phyloP scores from a whole-genome alignment of 176 grass and related monocot genomes.

The Oryza meyeriana region DNA sequence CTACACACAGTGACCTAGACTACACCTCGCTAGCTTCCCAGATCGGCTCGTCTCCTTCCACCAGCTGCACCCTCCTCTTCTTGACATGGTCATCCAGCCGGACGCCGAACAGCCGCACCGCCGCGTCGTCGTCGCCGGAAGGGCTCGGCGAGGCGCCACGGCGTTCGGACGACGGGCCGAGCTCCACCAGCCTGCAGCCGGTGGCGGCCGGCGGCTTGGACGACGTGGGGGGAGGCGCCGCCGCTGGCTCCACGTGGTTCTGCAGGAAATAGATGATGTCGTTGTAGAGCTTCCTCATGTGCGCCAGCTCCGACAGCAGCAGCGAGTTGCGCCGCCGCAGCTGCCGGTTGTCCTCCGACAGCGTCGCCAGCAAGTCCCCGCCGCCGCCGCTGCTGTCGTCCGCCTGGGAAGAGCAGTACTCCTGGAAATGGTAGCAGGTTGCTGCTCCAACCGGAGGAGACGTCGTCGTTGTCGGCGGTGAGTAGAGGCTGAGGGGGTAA shows the following conservation, averaged over 20 bases:
- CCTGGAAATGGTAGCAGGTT: constrained; percentile 5
- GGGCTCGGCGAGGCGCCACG: neutral
- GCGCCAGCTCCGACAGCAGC: constrained; percentile 64
- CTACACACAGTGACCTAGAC: neutral
- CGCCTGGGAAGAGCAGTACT: neutral
- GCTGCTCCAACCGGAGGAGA: neutral
- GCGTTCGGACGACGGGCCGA: neutral
- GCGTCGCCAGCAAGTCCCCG: constrained; percentile 42
- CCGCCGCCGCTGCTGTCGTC: neutral
- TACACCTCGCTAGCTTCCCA: neutral
- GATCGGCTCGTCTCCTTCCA: constrained; percentile 19
- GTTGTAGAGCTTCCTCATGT: constrained; percentile 79
- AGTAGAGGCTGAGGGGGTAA: constrained; percentile 39
- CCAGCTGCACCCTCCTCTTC: constrained; percentile 45
- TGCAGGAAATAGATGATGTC: constrained; percentile 83
- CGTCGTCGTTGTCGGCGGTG: neutral
- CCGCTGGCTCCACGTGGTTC: constrained; percentile 51
- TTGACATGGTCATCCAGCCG: constrained; percentile 37
- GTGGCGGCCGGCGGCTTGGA: neutral
- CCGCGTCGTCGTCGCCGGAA: neutral
- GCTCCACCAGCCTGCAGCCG: constrained; percentile 34
- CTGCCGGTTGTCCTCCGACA: constrained; percentile 71
- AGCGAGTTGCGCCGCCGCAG: constrained; percentile 72
- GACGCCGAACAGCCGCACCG: constrained; percentile 77
- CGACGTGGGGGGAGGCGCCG: neutral